Evolutionary conservation across 2,329 filamentous ascomycete species (phyloP).

Genomic region (Gnomoniopsis sp.): DNA sequence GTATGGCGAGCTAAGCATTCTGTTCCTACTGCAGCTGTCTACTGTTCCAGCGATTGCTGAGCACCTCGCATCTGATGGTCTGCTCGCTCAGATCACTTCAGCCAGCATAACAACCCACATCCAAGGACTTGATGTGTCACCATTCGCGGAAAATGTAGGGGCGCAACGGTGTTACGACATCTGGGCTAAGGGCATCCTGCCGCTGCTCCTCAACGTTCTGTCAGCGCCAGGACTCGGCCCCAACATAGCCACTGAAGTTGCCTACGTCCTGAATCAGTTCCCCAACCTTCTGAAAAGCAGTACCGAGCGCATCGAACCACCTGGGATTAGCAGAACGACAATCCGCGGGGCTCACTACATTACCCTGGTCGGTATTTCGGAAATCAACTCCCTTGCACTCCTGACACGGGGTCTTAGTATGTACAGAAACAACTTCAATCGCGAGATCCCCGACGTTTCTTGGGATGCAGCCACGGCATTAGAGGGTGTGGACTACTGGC

Average conservation of each 20-base stretch:
- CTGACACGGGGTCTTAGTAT: slow-evolving; percentile 69
- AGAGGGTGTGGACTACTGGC: slow-evolving; percentile 81
- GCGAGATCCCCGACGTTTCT: slow-evolving; percentile 68
- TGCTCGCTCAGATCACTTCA: slow-evolving; percentile 74
- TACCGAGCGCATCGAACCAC: slow-evolving; percentile 66
- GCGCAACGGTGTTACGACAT: slow-evolving; percentile 77
- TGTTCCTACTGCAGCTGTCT: slow-evolving; percentile 86
- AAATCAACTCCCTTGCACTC: slow-evolving; percentile 75
- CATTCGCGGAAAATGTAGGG: slow-evolving; percentile 70
- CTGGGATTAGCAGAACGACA: slow-evolving; percentile 50
- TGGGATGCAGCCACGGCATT: slow-evolving; percentile 72
- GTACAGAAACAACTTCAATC: slow-evolving; percentile 62
- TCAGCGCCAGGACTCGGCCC: slow-evolving; percentile 65
- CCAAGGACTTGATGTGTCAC: slow-evolving; percentile 67
- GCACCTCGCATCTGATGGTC: slow-evolving; percentile 81
- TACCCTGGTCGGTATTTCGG: slow-evolving; percentile 69
- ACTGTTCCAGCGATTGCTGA: slow-evolving; percentile 79
- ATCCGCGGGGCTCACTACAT: slow-evolving; percentile 56
- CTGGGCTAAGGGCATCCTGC: slow-evolving; percentile 85
- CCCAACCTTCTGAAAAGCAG: slow-evolving; percentile 72
- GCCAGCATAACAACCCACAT: slow-evolving; percentile 78
- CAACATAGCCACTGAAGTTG: slow-evolving; percentile 79
- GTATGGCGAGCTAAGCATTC: slow-evolving; percentile 87
- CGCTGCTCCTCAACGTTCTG: slow-evolving; percentile 84
- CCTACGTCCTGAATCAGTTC: slow-evolving; percentile 86